Evolutionary conservation across 2,329 filamentous ascomycete genomes (phyloP).

Genomic region (Neocucurbitaria cava): DNA sequence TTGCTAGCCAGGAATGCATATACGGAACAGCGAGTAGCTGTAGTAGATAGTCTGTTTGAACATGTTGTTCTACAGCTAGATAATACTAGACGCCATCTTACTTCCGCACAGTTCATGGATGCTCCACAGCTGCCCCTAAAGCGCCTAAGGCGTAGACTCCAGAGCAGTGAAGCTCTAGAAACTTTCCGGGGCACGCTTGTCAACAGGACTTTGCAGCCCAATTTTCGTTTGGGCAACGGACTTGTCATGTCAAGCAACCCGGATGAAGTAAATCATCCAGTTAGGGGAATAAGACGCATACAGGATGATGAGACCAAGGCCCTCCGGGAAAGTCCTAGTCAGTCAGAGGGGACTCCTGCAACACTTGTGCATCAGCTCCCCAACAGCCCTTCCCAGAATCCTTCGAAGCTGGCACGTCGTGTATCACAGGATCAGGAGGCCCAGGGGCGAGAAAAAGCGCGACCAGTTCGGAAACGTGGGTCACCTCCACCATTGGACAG

Average conservation of each 20-base stretch:
- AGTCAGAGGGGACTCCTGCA: not conserved
- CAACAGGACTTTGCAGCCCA: slow-evolving; percentile 26
- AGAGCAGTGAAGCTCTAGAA: slow-evolving; percentile 8
- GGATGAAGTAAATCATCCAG: slow-evolving; percentile 1
- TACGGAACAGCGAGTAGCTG: slow-evolving; percentile 9
- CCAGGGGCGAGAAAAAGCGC: not conserved
- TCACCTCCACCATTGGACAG: not conserved
- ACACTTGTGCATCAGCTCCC: not conserved
- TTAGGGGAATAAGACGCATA: not conserved
- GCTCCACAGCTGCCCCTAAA: slow-evolving; percentile 4
- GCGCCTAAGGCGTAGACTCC: not conserved
- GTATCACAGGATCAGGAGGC: not conserved
- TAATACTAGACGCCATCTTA: not conserved
- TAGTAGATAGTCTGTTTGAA: slow-evolving; percentile 13
- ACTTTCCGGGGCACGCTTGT: slow-evolving; percentile 29
- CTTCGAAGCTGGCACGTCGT: not conserved
- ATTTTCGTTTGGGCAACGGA: slow-evolving; percentile 26
- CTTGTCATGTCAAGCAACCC: slow-evolving; percentile 9
- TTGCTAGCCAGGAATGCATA: slow-evolving; percentile 17
- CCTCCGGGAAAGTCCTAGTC: not conserved
- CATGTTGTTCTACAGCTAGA: slow-evolving; percentile 9
- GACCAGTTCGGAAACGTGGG: not conserved
- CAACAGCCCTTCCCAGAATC: not conserved
- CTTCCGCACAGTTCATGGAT: slow-evolving; percentile 5
- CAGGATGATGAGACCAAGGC: not conserved